phyloP scores from a whole-genome alignment of 2,329 filamentous ascomycete genomes.

The Rugonectria rugulosa region DNA sequence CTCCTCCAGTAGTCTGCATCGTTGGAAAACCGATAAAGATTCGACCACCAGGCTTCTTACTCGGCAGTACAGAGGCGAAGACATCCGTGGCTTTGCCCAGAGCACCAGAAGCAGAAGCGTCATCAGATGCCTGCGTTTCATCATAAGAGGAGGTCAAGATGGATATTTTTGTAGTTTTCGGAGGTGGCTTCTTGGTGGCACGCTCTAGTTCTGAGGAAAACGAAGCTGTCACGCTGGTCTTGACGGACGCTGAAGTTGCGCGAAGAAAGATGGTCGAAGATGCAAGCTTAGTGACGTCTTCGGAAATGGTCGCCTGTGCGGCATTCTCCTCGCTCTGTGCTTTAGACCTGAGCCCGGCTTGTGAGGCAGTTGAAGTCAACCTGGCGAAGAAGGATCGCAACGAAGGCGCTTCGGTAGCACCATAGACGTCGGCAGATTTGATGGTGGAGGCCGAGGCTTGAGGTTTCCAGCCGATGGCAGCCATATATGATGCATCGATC shows the following conservation, averaged over 20 bases:
- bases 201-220: slow-evolving; percentile 90
- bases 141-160: slow-evolving; percentile 93
- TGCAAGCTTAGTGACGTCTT: slow-evolving; percentile 75
- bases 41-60: slow-evolving; percentile 79
- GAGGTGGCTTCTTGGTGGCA: slow-evolving; percentile 96
- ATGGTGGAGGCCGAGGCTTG: slow-evolving; percentile 48
- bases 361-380: slow-evolving; percentile 67
- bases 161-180: slow-evolving; percentile 83
- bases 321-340: slow-evolving; percentile 68
- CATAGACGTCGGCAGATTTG: slow-evolving; percentile 59
- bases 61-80: slow-evolving; percentile 89
- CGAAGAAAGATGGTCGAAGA: slow-evolving; percentile 87
- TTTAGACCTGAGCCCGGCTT: slow-evolving; percentile 60
- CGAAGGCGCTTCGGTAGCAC: slow-evolving; percentile 62
- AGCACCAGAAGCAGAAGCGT: slow-evolving; percentile 50
- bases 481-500: slow-evolving; percentile 91
- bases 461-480: slow-evolving; percentile 84
- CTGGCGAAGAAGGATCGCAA: slow-evolving; percentile 82
- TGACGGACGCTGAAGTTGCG: slow-evolving; percentile 83
- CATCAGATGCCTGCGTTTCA: slow-evolving; percentile 73
- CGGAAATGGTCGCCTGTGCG: slow-evolving; percentile 67
- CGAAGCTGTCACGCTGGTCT: slow-evolving; percentile 74
- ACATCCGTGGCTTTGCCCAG: slow-evolving; percentile 74
- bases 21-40: slow-evolving; percentile 99
- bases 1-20: slow-evolving; percentile 92